A percentile compares a stretch with the other conserved stretches of the same genome.
These are phyloP conservation scores for Pythium pyrilobum DNA, from an alignment of 352 stramenopile genomes.

Conservation along the genomic window DNA sequence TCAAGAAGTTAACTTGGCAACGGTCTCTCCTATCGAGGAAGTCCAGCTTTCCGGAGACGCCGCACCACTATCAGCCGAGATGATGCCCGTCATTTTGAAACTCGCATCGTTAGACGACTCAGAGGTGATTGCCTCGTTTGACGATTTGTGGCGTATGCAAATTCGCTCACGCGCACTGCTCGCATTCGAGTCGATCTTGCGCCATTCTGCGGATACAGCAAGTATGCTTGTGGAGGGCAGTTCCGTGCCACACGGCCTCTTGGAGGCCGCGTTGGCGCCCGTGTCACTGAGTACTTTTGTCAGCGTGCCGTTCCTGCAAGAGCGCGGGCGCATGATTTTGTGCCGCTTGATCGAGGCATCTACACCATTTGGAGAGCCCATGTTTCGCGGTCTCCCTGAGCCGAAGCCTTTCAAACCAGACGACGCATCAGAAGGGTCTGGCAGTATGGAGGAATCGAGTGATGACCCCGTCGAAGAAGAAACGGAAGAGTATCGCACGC, in stretches of 20 bases:
- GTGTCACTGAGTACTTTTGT: slow-evolving; percentile 68
- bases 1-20: slow-evolving; percentile 68
- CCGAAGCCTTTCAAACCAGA: slow-evolving; percentile 34
- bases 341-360: slow-evolving; percentile 81
- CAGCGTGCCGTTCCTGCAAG: slow-evolving; percentile 68
- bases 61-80: slow-evolving; percentile 45
- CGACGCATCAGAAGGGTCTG: background rate
- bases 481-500: slow-evolving; percentile 60
- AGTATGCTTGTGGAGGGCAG: background rate
- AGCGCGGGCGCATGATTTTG: slow-evolving; percentile 79
- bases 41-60: slow-evolving; percentile 54
- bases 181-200: slow-evolving; percentile 71
- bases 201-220: slow-evolving; percentile 25
- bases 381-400: slow-evolving; percentile 68
- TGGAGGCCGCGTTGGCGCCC: slow-evolving; percentile 58
- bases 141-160: slow-evolving; percentile 79
- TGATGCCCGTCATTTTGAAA: slow-evolving; percentile 83
- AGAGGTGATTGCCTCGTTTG: slow-evolving; percentile 56
- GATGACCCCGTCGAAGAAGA: slow-evolving; percentile 68
- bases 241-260: slow-evolving; percentile 40
- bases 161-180: slow-evolving; percentile 80
- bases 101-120: slow-evolving; percentile 72
- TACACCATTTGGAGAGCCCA: slow-evolving; percentile 64
- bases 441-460: slow-evolving; percentile 24
- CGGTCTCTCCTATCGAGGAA: slow-evolving; percentile 72